Percentiles rank a stretch among this genome's conserved stretches.
Evolutionary conservation across 1,139 yeast genomes (phyloP).

Genomic region (Suhomyces bokatorum): DNA sequence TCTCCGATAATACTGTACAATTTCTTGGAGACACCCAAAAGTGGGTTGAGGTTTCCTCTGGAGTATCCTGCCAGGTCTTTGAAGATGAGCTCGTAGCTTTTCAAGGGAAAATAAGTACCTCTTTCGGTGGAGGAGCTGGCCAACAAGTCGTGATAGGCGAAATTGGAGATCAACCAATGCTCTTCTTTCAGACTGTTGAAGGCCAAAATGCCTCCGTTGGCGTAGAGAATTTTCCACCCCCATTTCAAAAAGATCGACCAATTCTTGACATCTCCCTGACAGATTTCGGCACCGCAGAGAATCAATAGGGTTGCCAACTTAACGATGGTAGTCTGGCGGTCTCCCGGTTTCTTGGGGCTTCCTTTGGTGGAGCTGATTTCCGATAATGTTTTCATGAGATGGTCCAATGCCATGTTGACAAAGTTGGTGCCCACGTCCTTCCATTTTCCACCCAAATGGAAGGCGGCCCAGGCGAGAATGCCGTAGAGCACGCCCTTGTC

Average conservation of each 20-base stretch:
- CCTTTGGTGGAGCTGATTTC: constrained; percentile 15
- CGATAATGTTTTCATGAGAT: constrained; percentile 30
- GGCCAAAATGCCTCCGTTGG: constrained; percentile 61
- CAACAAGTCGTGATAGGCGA: constrained; percentile 77
- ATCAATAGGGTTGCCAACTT: constrained; percentile 67
- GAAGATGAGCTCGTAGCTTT: constrained; percentile 58
- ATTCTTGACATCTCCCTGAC: constrained; percentile 70
- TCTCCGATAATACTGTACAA: constrained; percentile 67
- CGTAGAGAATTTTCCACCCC: constrained; percentile 58
- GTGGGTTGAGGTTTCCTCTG: constrained; percentile 56
- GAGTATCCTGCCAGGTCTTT: constrained; percentile 34
- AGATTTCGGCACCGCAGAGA: constrained; percentile 70
- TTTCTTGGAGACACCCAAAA: constrained; percentile 72
- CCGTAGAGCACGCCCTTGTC: constrained; percentile 70
- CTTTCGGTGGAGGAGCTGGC: constrained; percentile 60
- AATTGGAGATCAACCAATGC: constrained; percentile 77
- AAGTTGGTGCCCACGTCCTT: constrained; percentile 40
- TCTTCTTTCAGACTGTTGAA: constrained; percentile 55
- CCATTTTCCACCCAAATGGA: constrained; percentile 55
- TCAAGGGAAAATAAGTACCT: constrained; percentile 57
- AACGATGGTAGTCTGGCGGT: constrained; percentile 30
- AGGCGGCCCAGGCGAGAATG: constrained; percentile 77
- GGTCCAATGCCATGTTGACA: constrained; percentile 47
- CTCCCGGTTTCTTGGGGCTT: constrained; percentile 17
- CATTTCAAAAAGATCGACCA: constrained; percentile 65